Conservation (phyloP, 2,329 filamentous ascomycete genomes). For the Thelonectria discophora region DNA sequence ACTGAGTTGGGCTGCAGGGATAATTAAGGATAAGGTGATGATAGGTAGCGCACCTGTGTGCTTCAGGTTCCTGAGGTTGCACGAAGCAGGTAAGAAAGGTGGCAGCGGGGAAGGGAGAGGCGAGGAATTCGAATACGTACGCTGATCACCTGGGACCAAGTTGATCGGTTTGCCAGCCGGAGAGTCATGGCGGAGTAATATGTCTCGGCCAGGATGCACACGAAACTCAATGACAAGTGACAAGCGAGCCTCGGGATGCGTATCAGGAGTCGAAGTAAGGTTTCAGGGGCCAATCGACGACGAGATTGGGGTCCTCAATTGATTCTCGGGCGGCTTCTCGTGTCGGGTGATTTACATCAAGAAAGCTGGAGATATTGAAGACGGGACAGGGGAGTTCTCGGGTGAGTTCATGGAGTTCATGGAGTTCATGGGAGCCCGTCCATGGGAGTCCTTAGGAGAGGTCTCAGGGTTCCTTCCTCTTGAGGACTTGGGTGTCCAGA, state of each 20-base stretch:
- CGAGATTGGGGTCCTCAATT: no score
- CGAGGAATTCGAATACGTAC: background rate
- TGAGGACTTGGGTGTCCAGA: background rate
- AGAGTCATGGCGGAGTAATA: background rate
- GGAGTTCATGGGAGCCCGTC: no score
- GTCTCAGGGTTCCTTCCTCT: background rate
- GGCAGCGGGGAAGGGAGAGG: background rate
- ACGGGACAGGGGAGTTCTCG: background rate
- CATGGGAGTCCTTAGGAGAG: slow-evolving; percentile 5
- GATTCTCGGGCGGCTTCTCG: no score
- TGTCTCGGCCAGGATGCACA: background rate
- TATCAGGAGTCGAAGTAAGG: slow-evolving; percentile 3
- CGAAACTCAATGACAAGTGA: slow-evolving; percentile 3
- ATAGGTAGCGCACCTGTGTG: background rate
- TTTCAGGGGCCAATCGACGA: no score
- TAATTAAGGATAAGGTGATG: background rate
- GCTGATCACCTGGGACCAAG: background rate
- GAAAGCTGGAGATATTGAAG: background rate
- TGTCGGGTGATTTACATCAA: background rate
- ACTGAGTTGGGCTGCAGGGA: background rate
- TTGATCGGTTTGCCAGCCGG: background rate
- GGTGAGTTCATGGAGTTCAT: no score
- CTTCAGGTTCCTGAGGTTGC: background rate
- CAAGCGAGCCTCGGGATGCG: slow-evolving; percentile 1
- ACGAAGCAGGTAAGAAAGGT: background rate